These are phyloP conservation scores for Rhizophlyctis rosea DNA, from an alignment of 192 early-diverging fungal species.

Conservation along the genomic window DNA sequence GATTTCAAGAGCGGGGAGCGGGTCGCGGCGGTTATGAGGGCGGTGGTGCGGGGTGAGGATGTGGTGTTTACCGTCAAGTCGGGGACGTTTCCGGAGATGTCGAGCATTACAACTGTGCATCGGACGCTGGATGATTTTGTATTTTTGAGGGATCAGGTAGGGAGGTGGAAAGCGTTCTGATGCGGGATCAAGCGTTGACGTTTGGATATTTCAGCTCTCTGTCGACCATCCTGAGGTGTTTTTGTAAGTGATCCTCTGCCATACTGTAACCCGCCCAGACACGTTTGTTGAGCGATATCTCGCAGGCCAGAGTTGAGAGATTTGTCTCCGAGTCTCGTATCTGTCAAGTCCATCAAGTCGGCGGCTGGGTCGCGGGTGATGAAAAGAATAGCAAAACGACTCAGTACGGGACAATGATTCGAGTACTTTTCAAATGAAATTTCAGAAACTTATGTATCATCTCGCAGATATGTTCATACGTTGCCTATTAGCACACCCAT, in stretches of 20 bases:
- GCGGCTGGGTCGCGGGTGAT: conserved; percentile 4
- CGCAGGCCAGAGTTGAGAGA: too few species aligned
- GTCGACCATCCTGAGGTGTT: conserved; percentile 30
- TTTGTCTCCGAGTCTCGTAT: too few species aligned
- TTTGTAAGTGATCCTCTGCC: conserved; percentile 18
- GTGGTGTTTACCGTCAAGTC: conserved; percentile 12
- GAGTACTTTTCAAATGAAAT: background rate
- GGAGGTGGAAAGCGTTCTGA: conserved; percentile 1
- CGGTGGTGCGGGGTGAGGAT: conserved; percentile 1
- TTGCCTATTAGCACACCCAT: conserved; percentile 29
- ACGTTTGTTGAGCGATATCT: background rate
- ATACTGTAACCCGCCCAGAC: conserved; percentile 4
- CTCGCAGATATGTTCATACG: conserved; percentile 20
- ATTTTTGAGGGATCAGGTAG: conserved; percentile 25
- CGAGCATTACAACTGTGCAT: conserved; percentile 14
- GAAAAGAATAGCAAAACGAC: conserved; percentile 18
- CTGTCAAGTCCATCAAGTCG: too few species aligned
- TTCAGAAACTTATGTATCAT: too few species aligned
- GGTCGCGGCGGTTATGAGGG: conserved; percentile 4
- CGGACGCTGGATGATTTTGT: conserved; percentile 30
- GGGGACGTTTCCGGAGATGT: conserved; percentile 3
- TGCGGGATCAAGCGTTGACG: too few species aligned
- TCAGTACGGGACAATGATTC: conserved; percentile 4
- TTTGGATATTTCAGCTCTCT: too few species aligned
- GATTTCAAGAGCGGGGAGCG: background rate